Evolutionary conservation across 495 filamentous ascomycete species (phyloP), one percentile per base, ranked within the genome.

Genomic region (Hypoxylon cercidicola): DNA sequence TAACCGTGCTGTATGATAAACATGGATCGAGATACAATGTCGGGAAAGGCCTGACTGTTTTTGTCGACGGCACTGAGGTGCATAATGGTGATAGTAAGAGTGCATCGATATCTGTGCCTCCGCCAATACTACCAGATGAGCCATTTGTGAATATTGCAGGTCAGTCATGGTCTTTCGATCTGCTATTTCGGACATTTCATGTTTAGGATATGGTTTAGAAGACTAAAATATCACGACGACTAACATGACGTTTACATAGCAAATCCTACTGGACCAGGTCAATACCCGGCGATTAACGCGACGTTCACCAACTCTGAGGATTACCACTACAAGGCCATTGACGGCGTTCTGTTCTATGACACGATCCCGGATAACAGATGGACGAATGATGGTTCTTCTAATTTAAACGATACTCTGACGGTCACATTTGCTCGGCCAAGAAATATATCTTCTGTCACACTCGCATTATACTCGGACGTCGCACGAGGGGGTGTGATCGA

Each of bases 271-370:
- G 76, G 77, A 10, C 74, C 66, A 28, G 74, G 72, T 7, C 68
- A 72, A 34, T 77, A 77, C 20, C 79, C 79, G 2, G 35, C 57
- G n/a, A 71, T 69, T 9, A 69, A 70, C 15, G 75, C 79, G 25
- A 74, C 74, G 37, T 78, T 68, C 50, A 72, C 66, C 18, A 75
- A 73, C 52, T 35, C 55, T 10, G 56, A 63, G 5, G 73, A 80
- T 63, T 72, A 63, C 16, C 63, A 73, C 3, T 82, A 69, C 58
- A 78, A 81, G 58, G 71, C 76, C 18, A 81, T 77, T 59, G 79
- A 82, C 41, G 79, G 79, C 15, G 72, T 78, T 32, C 52, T 82
- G 11, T 82, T 72, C 53, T 81, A 81, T 51, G 77, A 81, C 37
- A 41, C 66, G 11, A 69, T 74, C 4, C 79, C 79, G 0, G 78